Evolutionary conservation across 495 filamentous ascomycete genomes (phyloP).

Genomic region (Cercophora newfieldiana): DNA sequence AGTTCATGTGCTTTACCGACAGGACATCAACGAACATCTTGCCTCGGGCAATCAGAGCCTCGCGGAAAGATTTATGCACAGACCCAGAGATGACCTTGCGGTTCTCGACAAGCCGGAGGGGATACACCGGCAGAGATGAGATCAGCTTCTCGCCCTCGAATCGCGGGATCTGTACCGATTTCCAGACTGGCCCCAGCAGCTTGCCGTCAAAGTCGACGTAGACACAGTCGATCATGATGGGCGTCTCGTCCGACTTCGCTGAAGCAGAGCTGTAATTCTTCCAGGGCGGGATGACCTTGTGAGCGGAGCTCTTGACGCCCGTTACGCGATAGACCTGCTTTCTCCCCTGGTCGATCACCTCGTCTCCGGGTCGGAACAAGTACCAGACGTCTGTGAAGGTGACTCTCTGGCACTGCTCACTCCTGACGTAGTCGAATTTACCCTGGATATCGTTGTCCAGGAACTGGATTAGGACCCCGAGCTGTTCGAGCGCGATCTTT

Average conservation of each 20-base stretch:
- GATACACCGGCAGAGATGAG: conserved; percentile 39
- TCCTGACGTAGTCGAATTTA: conserved; percentile 17
- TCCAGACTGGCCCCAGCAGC: conserved; percentile 38
- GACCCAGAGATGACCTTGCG: not conserved
- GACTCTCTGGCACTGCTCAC: conserved; percentile 26
- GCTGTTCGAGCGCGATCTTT: conserved; percentile 28
- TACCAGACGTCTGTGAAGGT: conserved; percentile 45
- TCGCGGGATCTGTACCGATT: conserved; percentile 25
- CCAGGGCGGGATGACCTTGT: conserved; percentile 21
- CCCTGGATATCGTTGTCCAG: conserved; percentile 31
- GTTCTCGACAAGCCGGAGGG: conserved; percentile 28
- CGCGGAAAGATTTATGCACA: conserved; percentile 12
- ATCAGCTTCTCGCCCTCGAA: conserved; percentile 42
- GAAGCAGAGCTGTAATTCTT: not conserved
- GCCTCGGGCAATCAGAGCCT: conserved; percentile 35
- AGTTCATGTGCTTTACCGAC: conserved; percentile 36
- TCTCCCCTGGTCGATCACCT: conserved; percentile 25
- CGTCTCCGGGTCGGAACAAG: conserved; percentile 42
- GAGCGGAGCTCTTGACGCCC: conserved; percentile 23
- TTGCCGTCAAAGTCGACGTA: conserved; percentile 47
- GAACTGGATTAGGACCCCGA: conserved; percentile 32
- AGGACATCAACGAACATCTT: conserved; percentile 35
- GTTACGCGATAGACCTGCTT: conserved; percentile 35
- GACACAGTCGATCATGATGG: conserved; percentile 32
- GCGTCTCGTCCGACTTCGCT: not conserved